Base-by-base conservation (phyloP, 257 asterid species). In the Capsicum pubescens region DNA sequence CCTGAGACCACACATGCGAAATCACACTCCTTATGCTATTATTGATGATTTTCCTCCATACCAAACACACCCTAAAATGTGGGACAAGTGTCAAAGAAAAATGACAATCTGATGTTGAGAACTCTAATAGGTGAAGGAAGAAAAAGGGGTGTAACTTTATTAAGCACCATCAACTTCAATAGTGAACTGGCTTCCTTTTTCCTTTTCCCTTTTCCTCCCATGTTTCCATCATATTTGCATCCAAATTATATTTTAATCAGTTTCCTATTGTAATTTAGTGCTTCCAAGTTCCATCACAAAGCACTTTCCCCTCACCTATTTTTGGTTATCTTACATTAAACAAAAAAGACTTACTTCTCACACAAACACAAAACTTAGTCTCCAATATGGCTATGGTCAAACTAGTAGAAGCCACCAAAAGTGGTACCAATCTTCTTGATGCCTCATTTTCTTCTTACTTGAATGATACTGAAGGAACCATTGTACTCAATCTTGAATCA, bases 371-470 rank as follows among this genome's bases (percentile, higher is more conserved):
- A 54, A 42, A 50, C 15, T 84, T 46, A 68, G 86, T 86, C 91
- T 83, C 87, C 44, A 39, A 39, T 17, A 90, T 92, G 91, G 90
- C 96, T 44, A 84, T 85, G 86, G 85, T 88, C 61, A 85, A 90
- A 67, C 16, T 87, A 50, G 83, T 91, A 80, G 87, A 85, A 79
- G 54, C 82, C 1, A 69, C 87, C 9, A 86, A 89, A 82, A 86
- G 54, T 83, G 50, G 55, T 36, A 63, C 77, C 66, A 84, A 21
- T 55, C 35, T 68, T 9, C 86, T 87, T 9, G 94, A 88, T 63
- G 86, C 93, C 72, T 90, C 95, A 1, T 92, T 93, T 81, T 86
- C 95, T 6, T 89, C 94, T 26, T 91, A 88, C 91, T 56, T 90
- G 64, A 90, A 90, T 17, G 92, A 89, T 58, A 19, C 85, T 12